Base-by-base conservation (phyloP, 169 alveolate genomes). In the Plasmodium vinckei region DNA sequence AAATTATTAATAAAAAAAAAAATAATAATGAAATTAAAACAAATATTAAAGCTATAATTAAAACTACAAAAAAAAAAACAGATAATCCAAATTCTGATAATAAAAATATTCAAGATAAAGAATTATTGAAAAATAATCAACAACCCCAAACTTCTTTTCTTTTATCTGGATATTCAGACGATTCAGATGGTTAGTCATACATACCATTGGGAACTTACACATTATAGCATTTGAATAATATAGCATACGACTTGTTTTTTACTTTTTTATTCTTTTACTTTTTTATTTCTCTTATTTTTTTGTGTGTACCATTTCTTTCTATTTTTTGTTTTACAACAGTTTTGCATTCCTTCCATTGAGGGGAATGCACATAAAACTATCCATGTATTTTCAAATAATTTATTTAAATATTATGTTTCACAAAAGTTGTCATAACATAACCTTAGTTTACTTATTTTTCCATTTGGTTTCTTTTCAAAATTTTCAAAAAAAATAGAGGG, bases 1-100 rank as follows among this genome's bases (percentile, higher is more conserved):
- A 51, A 47, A 25, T 71, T 5, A 77, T 61, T 63, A 77, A 47
- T 49, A 77, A 77, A 57, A 63, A 77, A 64, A 64, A 77, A 77
- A 33, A 33, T 33, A 63, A 17, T n/a, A 63, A 7, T 49, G 25
- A 19, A 13, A 17, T 44, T 6, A 77, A 77, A 23, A 25, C 70
- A 42, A 77, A 19, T 64, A 57, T 77, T 13, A 77, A 77, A 69
- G 77, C 88, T n/a, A 77, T 77, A 49, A 77, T 77, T 25, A 77
- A 77, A 68, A 77, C 88, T 9, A 77, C 63, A 59, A 77, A 77
- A 77, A 77, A 77, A 27, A 77, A 21, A 17, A 46, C 51, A 42
- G 21, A 42, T 54, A 72, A 72, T 25, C 9, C 15, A 15, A 27
- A 60, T 33, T 23, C 27, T 21, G 57, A 60, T 56, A 54, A 25